These are phyloP conservation scores for Paraconiothyrium brasiliense DNA, from an alignment of 2,329 filamentous ascomycete species.

Conservation along the genomic window DNA sequence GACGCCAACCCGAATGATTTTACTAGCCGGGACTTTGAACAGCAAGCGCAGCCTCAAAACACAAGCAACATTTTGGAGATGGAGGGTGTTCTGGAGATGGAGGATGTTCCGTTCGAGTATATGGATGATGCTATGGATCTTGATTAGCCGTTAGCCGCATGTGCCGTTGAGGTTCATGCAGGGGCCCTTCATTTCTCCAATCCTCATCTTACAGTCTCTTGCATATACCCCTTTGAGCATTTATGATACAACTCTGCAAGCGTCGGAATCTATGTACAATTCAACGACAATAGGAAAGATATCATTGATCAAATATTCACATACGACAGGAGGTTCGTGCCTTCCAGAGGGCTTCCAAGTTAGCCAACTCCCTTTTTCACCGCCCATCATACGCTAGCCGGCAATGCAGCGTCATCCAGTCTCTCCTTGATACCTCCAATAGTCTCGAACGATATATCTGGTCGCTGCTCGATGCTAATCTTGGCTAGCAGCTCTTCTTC, in stretches of 20 bases:
- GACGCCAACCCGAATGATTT: conserved; percentile 17
- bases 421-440: conserved; percentile 34
- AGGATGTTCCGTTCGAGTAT: conserved; percentile 41
- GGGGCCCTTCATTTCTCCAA: conserved; percentile 2
- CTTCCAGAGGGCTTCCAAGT: conserved; percentile 21
- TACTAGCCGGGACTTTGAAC: conserved; percentile 35
- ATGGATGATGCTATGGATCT: conserved; percentile 51
- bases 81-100: conserved; percentile 33
- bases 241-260: not conserved
- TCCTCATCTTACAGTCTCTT: conserved; percentile 14
- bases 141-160: conserved; percentile 25
- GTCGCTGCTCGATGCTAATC: conserved; percentile 30
- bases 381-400: not conserved
- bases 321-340: conserved; percentile 22
- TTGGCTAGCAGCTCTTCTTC: conserved; percentile 35
- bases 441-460: conserved; percentile 27
- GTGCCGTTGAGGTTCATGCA: not conserved
- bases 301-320: conserved; percentile 20
- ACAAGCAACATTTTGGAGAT: conserved; percentile 22
- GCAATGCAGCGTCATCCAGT: conserved; percentile 18
- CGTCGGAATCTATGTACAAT: not conserved
- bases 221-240: not conserved
- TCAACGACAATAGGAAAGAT: not conserved
- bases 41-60: conserved; percentile 15
- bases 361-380: not conserved